A percentile compares a stretch with the other conserved stretches of the same genome.
phyloP scores from a whole-genome alignment of 1,284 basidiomycete species.

The Xerocomus tenax region DNA sequence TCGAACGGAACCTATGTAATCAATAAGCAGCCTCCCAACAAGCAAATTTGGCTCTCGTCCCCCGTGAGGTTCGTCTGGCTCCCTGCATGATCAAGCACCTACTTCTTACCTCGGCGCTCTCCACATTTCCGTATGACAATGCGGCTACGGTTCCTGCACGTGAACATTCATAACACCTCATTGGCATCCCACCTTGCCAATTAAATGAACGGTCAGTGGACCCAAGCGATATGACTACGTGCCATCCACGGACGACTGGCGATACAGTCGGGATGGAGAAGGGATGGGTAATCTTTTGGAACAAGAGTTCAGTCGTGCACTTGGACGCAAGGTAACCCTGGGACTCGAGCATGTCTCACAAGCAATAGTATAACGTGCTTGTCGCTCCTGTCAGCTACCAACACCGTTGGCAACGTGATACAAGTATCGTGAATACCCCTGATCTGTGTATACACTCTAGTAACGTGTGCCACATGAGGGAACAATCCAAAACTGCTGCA shows the following conservation, averaged over 20 bases:
- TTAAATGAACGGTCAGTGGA: conserved; percentile 49
- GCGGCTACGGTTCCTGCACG: background rate
- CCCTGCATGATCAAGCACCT: background rate
- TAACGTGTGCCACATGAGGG: background rate
- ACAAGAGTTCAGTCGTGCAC: conserved; percentile 45
- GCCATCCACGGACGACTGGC: conserved; percentile 54
- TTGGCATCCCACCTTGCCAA: conserved; percentile 1
- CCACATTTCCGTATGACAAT: background rate
- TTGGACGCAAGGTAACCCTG: conserved; percentile 31
- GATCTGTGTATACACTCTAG: conserved; percentile 2
- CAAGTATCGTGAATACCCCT: conserved; percentile 1
- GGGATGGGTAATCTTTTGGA: conserved; percentile 63
- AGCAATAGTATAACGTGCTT: conserved; percentile 5
- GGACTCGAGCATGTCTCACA: conserved; percentile 28
- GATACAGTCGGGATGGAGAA: conserved; percentile 64
- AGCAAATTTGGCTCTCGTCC: conserved; percentile 97
- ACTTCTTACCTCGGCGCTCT: conserved; percentile 6
- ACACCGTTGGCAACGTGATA: conserved; percentile 1
- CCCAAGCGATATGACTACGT: conserved; percentile 83
- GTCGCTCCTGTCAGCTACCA: background rate
- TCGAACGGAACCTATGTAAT: conserved; percentile 92
- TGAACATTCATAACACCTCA: conserved; percentile 3
- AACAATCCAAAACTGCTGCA: background rate
- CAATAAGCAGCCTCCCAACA: conserved; percentile 98
- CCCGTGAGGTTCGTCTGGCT: conserved; percentile 56